phyloP scores from a whole-genome alignment of 2,329 filamentous ascomycete species.

The Aureobasidium leucospermi region DNA sequence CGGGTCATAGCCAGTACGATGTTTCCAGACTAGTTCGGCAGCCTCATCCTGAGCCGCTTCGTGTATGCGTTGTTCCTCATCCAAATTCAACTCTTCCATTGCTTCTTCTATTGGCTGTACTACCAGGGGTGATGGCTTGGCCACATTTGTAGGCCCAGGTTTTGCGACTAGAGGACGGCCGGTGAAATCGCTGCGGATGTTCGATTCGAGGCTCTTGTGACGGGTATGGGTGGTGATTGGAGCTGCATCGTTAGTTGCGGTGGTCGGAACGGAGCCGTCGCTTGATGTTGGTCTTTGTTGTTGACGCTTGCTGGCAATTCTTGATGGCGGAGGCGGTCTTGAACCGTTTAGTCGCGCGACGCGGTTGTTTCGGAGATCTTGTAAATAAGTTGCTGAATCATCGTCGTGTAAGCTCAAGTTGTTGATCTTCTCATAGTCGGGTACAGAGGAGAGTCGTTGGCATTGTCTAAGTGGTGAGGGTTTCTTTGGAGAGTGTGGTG shows the following conservation, averaged over 20 bases:
- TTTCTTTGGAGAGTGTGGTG: constrained; percentile 11
- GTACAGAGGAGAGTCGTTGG: constrained; percentile 15
- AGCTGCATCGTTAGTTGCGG: not conserved
- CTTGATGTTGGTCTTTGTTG: constrained; percentile 23
- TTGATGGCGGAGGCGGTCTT: constrained; percentile 53
- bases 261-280: not conserved
- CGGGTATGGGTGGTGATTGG: not conserved
- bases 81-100: constrained; percentile 65
- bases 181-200: constrained; percentile 22
- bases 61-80: constrained; percentile 58
- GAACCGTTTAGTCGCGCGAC: constrained; percentile 63
- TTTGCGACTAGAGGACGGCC: constrained; percentile 25
- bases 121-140: not conserved
- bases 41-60: constrained; percentile 68
- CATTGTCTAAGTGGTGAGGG: constrained; percentile 17
- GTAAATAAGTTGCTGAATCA: constrained; percentile 58
- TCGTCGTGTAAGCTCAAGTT: constrained; percentile 20
- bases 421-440: constrained; percentile 18
- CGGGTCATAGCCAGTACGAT: constrained; percentile 61
- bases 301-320: constrained; percentile 24
- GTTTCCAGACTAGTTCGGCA: constrained; percentile 70
- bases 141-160: not conserved
- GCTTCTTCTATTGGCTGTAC: constrained; percentile 61
- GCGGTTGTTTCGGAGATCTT: constrained; percentile 62
- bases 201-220: constrained; percentile 7